A percentile compares a stretch with the other conserved stretches of the same genome.
Evolutionary conservation across 176 grass and related monocot genomes (phyloP).

Genomic region (Lolium multiflorum): DNA sequence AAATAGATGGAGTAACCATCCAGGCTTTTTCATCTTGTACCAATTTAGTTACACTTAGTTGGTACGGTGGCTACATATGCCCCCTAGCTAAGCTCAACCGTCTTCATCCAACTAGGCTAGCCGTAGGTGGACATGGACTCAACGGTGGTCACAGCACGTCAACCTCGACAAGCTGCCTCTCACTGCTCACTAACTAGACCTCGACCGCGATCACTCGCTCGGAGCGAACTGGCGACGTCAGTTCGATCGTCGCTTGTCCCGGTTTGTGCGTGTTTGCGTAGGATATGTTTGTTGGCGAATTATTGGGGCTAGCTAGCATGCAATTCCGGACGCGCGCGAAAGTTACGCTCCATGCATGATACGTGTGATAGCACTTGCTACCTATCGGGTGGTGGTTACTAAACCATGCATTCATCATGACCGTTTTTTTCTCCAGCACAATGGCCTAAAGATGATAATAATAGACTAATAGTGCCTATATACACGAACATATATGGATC

Average conservation of each 20-base stretch:
- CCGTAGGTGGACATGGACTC: too few species aligned
- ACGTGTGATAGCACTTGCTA: conserved; percentile 27
- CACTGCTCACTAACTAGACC: conserved; percentile 28
- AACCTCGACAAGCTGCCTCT: conserved; percentile 29
- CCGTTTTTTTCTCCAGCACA: neutral
- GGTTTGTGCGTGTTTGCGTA: conserved; percentile 13
- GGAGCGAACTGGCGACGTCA: neutral
- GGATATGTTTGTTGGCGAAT: neutral
- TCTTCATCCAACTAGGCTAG: too few species aligned
- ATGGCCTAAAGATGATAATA: too few species aligned
- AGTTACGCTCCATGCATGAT: neutral
- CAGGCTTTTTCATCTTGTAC: too few species aligned
- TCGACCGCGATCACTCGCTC: neutral
- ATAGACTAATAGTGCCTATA: too few species aligned
- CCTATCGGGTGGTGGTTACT: neutral
- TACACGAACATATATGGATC: neutral
- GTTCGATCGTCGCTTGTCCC: neutral
- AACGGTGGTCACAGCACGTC: neutral
- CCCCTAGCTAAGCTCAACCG: too few species aligned
- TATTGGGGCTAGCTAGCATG: too few species aligned
- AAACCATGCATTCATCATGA: neutral
- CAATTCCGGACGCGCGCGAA: too few species aligned
- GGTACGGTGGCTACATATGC: too few species aligned
- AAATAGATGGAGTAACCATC: too few species aligned
- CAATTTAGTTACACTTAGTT: too few species aligned